phyloP scores from a whole-genome alignment of 73 alveolate species.

The Paramecium biaurelia region DNA sequence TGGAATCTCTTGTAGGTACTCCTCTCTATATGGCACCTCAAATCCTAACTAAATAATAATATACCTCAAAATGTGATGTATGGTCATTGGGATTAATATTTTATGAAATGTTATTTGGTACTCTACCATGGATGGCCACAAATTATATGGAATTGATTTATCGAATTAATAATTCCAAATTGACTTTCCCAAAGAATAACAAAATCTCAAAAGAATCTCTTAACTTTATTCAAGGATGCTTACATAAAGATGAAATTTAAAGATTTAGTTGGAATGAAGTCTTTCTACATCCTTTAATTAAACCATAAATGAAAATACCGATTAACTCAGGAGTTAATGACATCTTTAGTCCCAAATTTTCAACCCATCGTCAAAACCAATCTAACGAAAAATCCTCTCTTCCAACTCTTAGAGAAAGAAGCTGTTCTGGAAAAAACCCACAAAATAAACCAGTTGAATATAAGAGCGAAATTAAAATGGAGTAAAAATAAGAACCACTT shows the following conservation, averaged over 20 bases:
- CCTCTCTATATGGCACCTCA: conserved; percentile 66
- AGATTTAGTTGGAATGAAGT: conserved; percentile 34
- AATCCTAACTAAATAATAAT: conserved; percentile 49
- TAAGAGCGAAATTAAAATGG: neutral
- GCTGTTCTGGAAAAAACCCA: conserved; percentile 15
- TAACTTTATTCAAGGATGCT: conserved; percentile 16
- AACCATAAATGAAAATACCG: neutral
- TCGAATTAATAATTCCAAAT: neutral
- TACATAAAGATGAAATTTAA: neutral
- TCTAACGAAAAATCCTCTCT: neutral
- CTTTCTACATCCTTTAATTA: neutral
- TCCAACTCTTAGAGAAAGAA: conserved; percentile 29
- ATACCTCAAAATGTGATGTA: conserved; percentile 60
- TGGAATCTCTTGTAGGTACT: conserved; percentile 62
- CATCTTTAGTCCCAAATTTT: neutral
- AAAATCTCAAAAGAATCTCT: conserved; percentile 9
- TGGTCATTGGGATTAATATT: conserved; percentile 66
- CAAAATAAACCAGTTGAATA: neutral
- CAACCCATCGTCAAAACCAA: neutral
- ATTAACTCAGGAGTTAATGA: neutral
- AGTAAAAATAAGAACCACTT: neutral
- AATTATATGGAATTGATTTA: conserved; percentile 52
- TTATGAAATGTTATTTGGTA: conserved; percentile 64
- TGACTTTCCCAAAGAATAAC: conserved; percentile 38
- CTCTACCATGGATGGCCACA: conserved; percentile 59